Conservation (phyloP, 2,329 filamentous ascomycete species). For the Ophiobolus disseminans region DNA sequence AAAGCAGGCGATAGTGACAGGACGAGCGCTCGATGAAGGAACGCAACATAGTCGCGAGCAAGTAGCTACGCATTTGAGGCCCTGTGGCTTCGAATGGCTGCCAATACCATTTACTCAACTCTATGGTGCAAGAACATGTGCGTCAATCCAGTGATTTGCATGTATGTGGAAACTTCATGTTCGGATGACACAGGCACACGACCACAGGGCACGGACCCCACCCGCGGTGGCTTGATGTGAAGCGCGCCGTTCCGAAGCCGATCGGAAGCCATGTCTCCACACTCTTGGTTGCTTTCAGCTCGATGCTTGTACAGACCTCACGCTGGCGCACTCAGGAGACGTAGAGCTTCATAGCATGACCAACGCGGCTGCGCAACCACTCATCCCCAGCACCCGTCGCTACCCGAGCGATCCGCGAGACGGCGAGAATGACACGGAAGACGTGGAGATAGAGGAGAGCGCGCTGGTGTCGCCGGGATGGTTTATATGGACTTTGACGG, state of each 20-base stretch:
- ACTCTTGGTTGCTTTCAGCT: constrained; percentile 6
- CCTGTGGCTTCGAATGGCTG: too few species aligned
- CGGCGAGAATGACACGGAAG: constrained; percentile 24
- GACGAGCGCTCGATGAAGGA: neutral
- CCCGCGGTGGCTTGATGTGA: neutral
- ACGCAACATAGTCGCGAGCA: neutral
- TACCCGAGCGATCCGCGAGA: constrained; percentile 14
- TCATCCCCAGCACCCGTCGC: constrained; percentile 29
- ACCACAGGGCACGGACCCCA: neutral
- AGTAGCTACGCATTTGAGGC: neutral
- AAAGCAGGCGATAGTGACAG: neutral
- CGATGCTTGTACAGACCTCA: too few species aligned
- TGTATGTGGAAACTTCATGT: too few species aligned
- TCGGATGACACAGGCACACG: neutral
- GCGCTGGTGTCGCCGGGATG: constrained; percentile 32
- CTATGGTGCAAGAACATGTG: too few species aligned
- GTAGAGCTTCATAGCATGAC: constrained; percentile 39
- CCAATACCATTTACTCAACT: too few species aligned
- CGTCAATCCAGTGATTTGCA: too few species aligned
- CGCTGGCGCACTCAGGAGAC: constrained; percentile 19
- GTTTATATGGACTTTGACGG: constrained; percentile 64
- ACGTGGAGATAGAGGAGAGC: constrained; percentile 39
- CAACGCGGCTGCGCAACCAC: constrained; percentile 41
- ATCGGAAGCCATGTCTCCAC: neutral
- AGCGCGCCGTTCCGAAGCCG: neutral